Percentiles rank a stretch among this genome's conserved stretches.
phyloP scores from a whole-genome alignment of 2,329 filamentous ascomycete species.

The Berkeleyomyces basicola region DNA sequence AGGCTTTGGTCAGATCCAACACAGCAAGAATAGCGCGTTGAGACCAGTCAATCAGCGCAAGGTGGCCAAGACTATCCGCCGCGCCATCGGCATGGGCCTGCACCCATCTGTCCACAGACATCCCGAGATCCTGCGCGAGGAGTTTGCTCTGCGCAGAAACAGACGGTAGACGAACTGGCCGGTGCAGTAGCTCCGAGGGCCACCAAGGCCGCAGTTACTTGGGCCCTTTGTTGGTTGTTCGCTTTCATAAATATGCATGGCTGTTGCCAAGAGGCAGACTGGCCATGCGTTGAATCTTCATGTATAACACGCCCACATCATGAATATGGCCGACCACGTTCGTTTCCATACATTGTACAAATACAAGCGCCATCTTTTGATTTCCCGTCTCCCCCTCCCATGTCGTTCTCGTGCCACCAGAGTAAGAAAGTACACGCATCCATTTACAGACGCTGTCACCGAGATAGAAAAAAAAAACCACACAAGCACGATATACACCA shows the following conservation, averaged over 20 bases:
- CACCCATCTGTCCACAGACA: conserved; percentile 85
- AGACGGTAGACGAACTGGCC: background rate
- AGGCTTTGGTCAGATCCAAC: conserved; percentile 68
- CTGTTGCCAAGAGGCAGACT: background rate
- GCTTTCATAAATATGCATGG: background rate
- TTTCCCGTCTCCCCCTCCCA: conserved; percentile 3
- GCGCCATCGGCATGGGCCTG: conserved; percentile 75
- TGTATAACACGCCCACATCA: conserved; percentile 1
- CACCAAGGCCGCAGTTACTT: background rate
- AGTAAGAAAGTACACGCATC: background rate
- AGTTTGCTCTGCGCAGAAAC: conserved; percentile 17
- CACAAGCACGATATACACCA: background rate
- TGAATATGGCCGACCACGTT: conserved; percentile 7
- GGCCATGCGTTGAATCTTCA: background rate
- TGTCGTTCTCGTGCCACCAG: conserved; percentile 10
- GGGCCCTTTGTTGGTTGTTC: background rate
- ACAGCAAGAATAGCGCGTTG: conserved; percentile 58
- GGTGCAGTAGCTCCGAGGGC: background rate
- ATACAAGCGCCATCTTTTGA: conserved; percentile 18
- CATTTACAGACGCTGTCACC: no score
- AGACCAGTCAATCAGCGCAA: conserved; percentile 81
- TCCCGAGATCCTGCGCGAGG: conserved; percentile 53
- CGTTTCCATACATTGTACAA: conserved; percentile 17
- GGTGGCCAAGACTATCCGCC: conserved; percentile 80
- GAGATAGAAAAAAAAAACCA: background rate